These are phyloP conservation scores for Wickerhamiella brachini DNA, from an alignment of 805 yeast species.

Conservation along the genomic window DNA sequence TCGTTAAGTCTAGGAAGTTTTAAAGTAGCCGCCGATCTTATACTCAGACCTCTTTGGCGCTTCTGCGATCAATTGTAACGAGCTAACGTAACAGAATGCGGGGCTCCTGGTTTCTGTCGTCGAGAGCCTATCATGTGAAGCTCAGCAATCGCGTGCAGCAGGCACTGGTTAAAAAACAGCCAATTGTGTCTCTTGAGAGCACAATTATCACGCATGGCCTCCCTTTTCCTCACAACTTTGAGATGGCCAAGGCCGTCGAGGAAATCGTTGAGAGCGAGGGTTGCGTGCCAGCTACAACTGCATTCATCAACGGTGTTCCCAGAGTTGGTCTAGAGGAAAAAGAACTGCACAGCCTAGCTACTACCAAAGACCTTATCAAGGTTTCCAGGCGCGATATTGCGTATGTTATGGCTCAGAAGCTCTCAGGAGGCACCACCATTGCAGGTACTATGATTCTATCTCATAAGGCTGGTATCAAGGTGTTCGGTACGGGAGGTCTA, in stretches of 20 bases:
- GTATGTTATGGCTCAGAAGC: constrained; percentile 43
- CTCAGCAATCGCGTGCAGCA: constrained; percentile 38
- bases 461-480: constrained; percentile 57
- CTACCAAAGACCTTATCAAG: constrained; percentile 31
- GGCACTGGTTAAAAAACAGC: constrained; percentile 43
- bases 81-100: background rate
- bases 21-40: too few relatives aligned
- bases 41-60: too few relatives aligned
- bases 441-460: constrained; percentile 81
- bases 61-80: background rate
- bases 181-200: constrained; percentile 73
- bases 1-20: too few relatives aligned
- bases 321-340: constrained; percentile 43
- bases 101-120: background rate
- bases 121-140: constrained; percentile 4
- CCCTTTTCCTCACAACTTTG: constrained; percentile 63
- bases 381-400: constrained; percentile 75
- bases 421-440: constrained; percentile 82
- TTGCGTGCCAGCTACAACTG: constrained; percentile 76
- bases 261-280: constrained; percentile 42
- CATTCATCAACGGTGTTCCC: constrained; percentile 59
- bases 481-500: constrained; percentile 86
- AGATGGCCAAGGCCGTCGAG: constrained; percentile 63
- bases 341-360: constrained; percentile 42
- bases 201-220: constrained; percentile 85